These are phyloP conservation scores for Crepidotus variabilis DNA, from an alignment of 768 basidiomycete genomes.

Conservation along the genomic window DNA sequence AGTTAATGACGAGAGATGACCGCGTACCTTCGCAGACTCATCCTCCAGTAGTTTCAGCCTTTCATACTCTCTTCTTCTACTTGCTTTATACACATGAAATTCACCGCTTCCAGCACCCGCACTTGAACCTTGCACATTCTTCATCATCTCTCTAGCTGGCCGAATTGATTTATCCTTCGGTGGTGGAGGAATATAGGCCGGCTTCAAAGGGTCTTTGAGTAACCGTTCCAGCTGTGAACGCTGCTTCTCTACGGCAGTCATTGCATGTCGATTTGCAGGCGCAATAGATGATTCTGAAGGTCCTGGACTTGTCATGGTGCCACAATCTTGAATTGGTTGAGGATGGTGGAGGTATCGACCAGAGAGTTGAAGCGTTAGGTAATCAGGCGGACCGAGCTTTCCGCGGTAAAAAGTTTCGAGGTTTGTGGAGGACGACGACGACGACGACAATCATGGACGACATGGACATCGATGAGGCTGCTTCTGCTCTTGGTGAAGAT, in stretches of 20 bases:
- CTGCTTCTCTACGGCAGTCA: conserved; percentile 51
- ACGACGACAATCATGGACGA: too few relatives aligned
- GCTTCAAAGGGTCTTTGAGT: conserved; percentile 85
- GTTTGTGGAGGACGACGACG: too few relatives aligned
- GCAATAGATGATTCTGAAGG: conserved; percentile 17
- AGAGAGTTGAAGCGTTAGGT: too few relatives aligned
- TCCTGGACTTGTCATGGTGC: conserved; percentile 12
- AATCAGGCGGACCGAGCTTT: too few relatives aligned
- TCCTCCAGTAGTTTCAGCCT: conserved; percentile 90
- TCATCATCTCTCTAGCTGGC: conserved; percentile 93
- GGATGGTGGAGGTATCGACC: too few relatives aligned
- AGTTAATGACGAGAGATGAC: neutral
- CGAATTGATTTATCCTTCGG: conserved; percentile 81
- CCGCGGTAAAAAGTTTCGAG: too few relatives aligned
- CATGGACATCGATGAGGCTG: conserved; percentile 35
- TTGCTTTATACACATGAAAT: conserved; percentile 98
- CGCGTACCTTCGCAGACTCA: conserved; percentile 64
- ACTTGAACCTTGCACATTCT: conserved; percentile 97
- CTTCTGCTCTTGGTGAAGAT: conserved; percentile 52
- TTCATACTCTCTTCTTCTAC: conserved; percentile 92
- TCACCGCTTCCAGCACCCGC: conserved; percentile 97
- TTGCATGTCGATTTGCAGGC: conserved; percentile 42
- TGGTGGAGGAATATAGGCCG: conserved; percentile 72
- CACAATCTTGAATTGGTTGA: too few relatives aligned
- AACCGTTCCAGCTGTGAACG: conserved; percentile 76